Percentiles rank a stretch among this genome's conserved stretches.
phyloP scores from a whole-genome alignment of 2,329 filamentous ascomycete species.

The Fusarium sp. region DNA sequence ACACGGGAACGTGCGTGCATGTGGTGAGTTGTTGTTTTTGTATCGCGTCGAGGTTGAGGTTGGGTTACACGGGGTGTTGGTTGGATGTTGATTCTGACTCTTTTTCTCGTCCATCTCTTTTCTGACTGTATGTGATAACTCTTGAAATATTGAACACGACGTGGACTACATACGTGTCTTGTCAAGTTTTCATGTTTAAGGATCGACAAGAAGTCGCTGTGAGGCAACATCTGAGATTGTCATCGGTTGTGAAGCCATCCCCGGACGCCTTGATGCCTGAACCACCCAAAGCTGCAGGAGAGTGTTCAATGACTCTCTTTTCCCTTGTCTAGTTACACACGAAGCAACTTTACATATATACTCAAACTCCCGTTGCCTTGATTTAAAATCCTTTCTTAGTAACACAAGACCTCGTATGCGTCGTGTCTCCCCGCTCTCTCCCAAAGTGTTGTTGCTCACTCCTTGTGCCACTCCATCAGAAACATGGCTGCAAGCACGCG shows the following conservation, averaged over 20 bases:
- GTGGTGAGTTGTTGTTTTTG: conserved; percentile 26
- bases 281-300: conserved; percentile 23
- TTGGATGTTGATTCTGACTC: not conserved
- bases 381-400: not conserved
- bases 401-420: conserved; percentile 39
- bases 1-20: conserved; percentile 45
- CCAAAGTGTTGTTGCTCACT: not conserved
- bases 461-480: conserved; percentile 45
- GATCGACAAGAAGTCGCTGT: not conserved
- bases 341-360: not conserved
- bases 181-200: not conserved
- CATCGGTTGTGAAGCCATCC: conserved; percentile 14
- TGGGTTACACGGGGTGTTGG: not conserved
- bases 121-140: not conserved
- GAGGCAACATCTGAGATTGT: not conserved
- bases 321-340: not conserved
- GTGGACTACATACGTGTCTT: not conserved
- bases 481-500: conserved; percentile 47
- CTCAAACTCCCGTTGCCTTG: not conserved
- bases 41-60: not conserved
- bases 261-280: conserved; percentile 39
- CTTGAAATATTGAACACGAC: not conserved
- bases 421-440: conserved; percentile 19
- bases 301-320: not conserved
- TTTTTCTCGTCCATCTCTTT: not conserved